A percentile compares a stretch with the other conserved stretches of the same genome.
phyloP scores from a whole-genome alignment of 2,329 filamentous ascomycete genomes.

The Aureobasidium melanogenum region DNA sequence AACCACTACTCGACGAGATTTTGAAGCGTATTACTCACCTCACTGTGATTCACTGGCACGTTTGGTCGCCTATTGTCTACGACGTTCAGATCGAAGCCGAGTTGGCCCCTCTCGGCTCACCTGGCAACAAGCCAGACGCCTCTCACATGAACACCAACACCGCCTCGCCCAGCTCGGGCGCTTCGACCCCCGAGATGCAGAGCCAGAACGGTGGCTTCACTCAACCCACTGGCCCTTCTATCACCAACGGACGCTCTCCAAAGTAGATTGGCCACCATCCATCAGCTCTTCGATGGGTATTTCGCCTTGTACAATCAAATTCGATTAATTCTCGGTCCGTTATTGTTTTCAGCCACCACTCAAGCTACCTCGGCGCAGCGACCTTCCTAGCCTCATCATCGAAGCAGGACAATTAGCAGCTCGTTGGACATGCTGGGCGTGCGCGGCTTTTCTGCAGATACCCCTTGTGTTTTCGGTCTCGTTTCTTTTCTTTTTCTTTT shows the following conservation, averaged over 20 bases:
- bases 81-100: slow-evolving; percentile 15
- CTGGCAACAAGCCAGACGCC: background rate
- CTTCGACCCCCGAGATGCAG: background rate
- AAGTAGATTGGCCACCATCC: background rate
- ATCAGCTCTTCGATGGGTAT: background rate
- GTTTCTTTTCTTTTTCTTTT: slow-evolving; percentile 35
- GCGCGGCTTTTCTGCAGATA: slow-evolving; percentile 2
- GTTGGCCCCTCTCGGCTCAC: background rate
- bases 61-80: slow-evolving; percentile 75
- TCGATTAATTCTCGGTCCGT: background rate
- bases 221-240: background rate
- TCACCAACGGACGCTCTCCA: background rate
- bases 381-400: background rate
- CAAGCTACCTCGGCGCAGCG: background rate
- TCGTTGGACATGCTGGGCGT: background rate
- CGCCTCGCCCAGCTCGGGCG: background rate
- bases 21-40: slow-evolving; percentile 74
- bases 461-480: slow-evolving; percentile 5
- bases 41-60: slow-evolving; percentile 77
- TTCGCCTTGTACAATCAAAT: background rate
- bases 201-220: background rate
- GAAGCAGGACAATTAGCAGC: background rate
- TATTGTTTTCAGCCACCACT: background rate
- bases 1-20: slow-evolving; percentile 43
- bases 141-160: background rate